Percentiles rank a stretch among this genome's conserved stretches.
These are phyloP conservation scores for Hygrophorus pudorinus DNA, from an alignment of 768 basidiomycete genomes.

Conservation along the genomic window DNA sequence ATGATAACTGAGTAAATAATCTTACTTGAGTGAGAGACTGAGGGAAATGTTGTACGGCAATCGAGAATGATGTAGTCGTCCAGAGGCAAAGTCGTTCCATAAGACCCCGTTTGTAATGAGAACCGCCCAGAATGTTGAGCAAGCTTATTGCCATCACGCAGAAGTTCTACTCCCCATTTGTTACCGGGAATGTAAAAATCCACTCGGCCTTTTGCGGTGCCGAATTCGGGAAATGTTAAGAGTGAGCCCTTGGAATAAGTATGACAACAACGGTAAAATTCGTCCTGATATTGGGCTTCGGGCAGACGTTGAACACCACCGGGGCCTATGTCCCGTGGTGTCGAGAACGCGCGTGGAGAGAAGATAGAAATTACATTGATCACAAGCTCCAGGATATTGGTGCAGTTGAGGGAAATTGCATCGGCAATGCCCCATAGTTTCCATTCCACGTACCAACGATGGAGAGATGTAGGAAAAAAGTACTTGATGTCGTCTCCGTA, in stretches of 20 bases:
- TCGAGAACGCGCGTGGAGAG: slow-evolving; percentile 8
- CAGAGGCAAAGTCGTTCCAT: background rate
- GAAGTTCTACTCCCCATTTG: slow-evolving; percentile 12
- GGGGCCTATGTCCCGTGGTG: slow-evolving; percentile 5
- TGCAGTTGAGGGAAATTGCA: background rate
- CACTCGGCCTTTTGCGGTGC: slow-evolving; percentile 7
- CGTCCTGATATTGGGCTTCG: slow-evolving; percentile 13
- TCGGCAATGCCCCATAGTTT: slow-evolving; percentile 5
- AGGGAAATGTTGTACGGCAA: slow-evolving; percentile 2
- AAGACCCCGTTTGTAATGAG: background rate
- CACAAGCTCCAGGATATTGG: slow-evolving; percentile 5
- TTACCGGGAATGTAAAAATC: slow-evolving; percentile 13
- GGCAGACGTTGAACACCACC: slow-evolving; percentile 8
- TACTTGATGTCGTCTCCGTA: slow-evolving; percentile 3
- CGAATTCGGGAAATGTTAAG: slow-evolving; percentile 11
- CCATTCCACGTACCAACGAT: slow-evolving; percentile 13
- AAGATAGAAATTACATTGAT: slow-evolving; percentile 5
- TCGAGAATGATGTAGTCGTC: slow-evolving; percentile 12
- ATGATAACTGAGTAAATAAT: background rate
- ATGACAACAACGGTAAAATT: slow-evolving; percentile 11
- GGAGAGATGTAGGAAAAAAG: slow-evolving; percentile 10
- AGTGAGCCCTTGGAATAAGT: slow-evolving; percentile 9
- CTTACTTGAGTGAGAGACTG: background rate
- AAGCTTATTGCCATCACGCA: slow-evolving; percentile 9
- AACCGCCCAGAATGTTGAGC: slow-evolving; percentile 6